Conservation (phyloP, 2,329 filamentous ascomycete genomes). For the Ambrosiella xylebori region DNA sequence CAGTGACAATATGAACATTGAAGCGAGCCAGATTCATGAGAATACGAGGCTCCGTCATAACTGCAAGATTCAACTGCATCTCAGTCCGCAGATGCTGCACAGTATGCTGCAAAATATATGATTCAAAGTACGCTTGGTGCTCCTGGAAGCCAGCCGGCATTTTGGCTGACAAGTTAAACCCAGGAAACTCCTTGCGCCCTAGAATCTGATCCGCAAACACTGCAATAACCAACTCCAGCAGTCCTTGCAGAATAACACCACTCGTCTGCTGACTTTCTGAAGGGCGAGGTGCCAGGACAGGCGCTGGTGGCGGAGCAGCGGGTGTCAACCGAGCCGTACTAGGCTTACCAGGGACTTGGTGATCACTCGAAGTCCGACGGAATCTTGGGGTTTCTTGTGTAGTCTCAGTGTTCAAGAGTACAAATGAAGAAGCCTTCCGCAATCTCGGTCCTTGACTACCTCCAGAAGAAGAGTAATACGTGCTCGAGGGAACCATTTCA, state of each 20-base stretch:
- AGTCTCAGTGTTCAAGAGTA: slow-evolving; percentile 55
- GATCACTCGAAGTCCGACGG: background rate
- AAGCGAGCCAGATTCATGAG: slow-evolving; percentile 77
- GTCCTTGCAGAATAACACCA: slow-evolving; percentile 54
- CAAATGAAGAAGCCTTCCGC: slow-evolving; percentile 74
- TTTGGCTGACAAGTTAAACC: slow-evolving; percentile 70
- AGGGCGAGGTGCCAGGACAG: slow-evolving; percentile 14
- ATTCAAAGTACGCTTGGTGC: slow-evolving; percentile 89
- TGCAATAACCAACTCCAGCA: slow-evolving; percentile 60
- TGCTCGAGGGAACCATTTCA: slow-evolving; percentile 25
- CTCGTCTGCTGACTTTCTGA: slow-evolving; percentile 38
- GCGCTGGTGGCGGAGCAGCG: slow-evolving; percentile 27
- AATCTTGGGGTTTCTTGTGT: slow-evolving; percentile 23
- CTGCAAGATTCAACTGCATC: slow-evolving; percentile 53
- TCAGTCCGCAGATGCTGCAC: slow-evolving; percentile 53
- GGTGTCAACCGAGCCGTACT: slow-evolving; percentile 47
- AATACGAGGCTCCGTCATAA: slow-evolving; percentile 63
- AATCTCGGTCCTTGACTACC: slow-evolving; percentile 32
- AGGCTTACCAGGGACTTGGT: slow-evolving; percentile 19
- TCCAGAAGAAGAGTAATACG: background rate
- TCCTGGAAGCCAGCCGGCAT: slow-evolving; percentile 86
- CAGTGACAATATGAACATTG: slow-evolving; percentile 54
- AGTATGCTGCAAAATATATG: slow-evolving; percentile 63
- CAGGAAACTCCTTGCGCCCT: slow-evolving; percentile 73
- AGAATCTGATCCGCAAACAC: slow-evolving; percentile 80